phyloP scores from a whole-genome alignment of 805 yeast species.

The Limtongozyma cylindracea region DNA sequence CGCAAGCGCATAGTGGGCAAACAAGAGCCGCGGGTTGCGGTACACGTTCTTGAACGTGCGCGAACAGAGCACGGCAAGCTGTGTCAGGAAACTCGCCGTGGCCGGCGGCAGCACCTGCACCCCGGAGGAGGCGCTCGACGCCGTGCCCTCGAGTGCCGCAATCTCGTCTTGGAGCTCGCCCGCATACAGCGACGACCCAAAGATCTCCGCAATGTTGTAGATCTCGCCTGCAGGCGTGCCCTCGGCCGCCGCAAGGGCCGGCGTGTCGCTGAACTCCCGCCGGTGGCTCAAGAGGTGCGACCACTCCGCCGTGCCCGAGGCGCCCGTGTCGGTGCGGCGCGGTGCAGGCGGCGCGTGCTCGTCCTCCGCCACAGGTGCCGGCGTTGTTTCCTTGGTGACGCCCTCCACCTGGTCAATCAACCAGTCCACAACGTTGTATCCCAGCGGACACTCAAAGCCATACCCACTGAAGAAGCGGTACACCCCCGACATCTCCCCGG shows the following conservation, averaged over 20 bases:
- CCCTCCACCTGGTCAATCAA: conserved; percentile 62
- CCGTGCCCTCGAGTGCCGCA: conserved; percentile 4
- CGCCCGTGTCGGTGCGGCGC: too few species aligned
- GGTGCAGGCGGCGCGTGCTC: too few species aligned
- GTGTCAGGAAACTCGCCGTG: conserved; percentile 32
- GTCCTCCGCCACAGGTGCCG: too few species aligned
- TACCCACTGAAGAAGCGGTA: conserved; percentile 47
- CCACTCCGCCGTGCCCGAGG: conserved; percentile 31
- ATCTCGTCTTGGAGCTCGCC: conserved; percentile 16
- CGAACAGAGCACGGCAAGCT: conserved; percentile 50
- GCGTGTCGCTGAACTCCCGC: conserved; percentile 25
- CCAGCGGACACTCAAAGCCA: conserved; percentile 69
- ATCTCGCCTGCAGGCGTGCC: conserved; percentile 4
- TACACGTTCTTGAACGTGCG: conserved; percentile 83
- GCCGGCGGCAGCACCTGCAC: too few species aligned
- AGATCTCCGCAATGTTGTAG: conserved; percentile 9
- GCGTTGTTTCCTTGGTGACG: conserved; percentile 1
- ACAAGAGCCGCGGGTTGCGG: conserved; percentile 72
- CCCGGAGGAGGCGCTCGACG: too few species aligned
- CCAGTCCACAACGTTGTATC: conserved; percentile 86
- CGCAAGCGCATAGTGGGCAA: conserved; percentile 66
- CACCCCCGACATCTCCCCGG: conserved; percentile 62
- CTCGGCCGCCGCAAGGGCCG: conserved; percentile 3
- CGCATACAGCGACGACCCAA: conserved; percentile 13
- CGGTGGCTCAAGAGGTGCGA: conserved; percentile 65